phyloP scores from a whole-genome alignment of 2,329 filamentous ascomycete species.

The Spiromastix sp. region DNA sequence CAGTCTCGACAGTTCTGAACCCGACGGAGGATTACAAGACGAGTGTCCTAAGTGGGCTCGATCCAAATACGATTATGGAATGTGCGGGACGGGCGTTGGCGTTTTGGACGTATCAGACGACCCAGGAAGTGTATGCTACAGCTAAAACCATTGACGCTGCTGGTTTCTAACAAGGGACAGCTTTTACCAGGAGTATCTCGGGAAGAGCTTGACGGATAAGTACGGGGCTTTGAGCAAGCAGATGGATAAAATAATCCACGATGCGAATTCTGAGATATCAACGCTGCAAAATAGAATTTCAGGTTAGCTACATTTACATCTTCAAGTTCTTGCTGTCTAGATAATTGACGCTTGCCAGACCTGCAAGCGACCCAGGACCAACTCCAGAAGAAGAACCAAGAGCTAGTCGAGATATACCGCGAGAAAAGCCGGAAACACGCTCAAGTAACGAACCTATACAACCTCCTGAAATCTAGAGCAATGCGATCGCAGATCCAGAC shows the following conservation, averaged over 20 bases:
- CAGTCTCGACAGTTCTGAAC: constrained; percentile 58
- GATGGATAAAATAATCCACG: constrained; percentile 62
- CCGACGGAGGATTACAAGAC: constrained; percentile 86
- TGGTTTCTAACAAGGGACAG: constrained; percentile 30
- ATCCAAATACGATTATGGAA: constrained; percentile 73
- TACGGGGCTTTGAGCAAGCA: constrained; percentile 54
- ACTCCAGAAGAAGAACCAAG: constrained; percentile 60
- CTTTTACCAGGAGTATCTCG: constrained; percentile 66
- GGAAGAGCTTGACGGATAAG: constrained; percentile 62
- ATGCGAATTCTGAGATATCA: constrained; percentile 64
- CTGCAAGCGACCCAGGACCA: constrained; percentile 53
- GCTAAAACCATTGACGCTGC: neutral
- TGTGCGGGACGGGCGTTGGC: constrained; percentile 67
- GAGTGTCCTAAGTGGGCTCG: constrained; percentile 71
- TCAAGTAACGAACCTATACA: constrained; percentile 55
- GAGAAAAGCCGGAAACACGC: constrained; percentile 62
- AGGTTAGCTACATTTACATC: constrained; percentile 35
- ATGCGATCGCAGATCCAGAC: constrained; percentile 44
- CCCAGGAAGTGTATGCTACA: constrained; percentile 65
- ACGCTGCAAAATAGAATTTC: constrained; percentile 54
- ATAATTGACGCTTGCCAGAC: constrained; percentile 22
- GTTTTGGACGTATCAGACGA: constrained; percentile 79
- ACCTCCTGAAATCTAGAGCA: constrained; percentile 45
- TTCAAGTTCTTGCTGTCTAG: neutral
- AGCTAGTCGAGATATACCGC: constrained; percentile 54